Evolutionary conservation across 768 basidiomycete genomes (phyloP).

Genomic region (Boletus coccyginus): DNA sequence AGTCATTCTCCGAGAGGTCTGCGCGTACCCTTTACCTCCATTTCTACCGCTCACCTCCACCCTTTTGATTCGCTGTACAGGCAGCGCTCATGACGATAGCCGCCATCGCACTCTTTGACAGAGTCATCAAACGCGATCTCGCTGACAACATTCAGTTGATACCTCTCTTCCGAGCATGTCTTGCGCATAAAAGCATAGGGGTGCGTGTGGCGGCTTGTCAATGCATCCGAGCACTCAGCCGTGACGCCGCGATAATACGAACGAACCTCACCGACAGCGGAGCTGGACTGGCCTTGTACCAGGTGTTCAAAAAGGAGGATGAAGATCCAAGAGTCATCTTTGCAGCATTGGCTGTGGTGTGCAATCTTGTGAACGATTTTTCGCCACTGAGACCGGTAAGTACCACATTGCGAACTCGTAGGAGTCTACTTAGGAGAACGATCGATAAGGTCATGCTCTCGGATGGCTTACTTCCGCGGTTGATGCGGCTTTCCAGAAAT

Average conservation of each 20-base stretch:
- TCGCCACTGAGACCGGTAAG: slow-evolving; percentile 74
- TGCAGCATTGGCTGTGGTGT: slow-evolving; percentile 72
- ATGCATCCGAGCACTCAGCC: slow-evolving; percentile 73
- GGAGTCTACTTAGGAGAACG: neutral
- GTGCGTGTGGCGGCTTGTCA: slow-evolving; percentile 88
- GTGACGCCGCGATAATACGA: slow-evolving; percentile 75
- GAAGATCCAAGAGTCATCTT: slow-evolving; percentile 70
- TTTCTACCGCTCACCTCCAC: neutral
- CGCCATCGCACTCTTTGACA: slow-evolving; percentile 67
- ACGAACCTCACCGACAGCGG: slow-evolving; percentile 85
- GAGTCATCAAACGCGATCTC: slow-evolving; percentile 67
- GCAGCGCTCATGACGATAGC: slow-evolving; percentile 75
- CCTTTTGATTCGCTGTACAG: slow-evolving; percentile 33
- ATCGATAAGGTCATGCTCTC: slow-evolving; percentile 56
- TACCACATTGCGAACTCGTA: slow-evolving; percentile 6
- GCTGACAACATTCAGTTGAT: slow-evolving; percentile 58
- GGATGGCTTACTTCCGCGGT: slow-evolving; percentile 61
- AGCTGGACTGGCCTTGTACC: slow-evolving; percentile 68
- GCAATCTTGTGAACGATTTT: slow-evolving; percentile 85
- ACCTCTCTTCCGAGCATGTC: slow-evolving; percentile 49
- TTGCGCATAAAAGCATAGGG: slow-evolving; percentile 63
- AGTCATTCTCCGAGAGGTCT: slow-evolving; percentile 61
- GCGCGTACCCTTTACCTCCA: slow-evolving; percentile 4
- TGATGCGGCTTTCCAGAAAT: slow-evolving; percentile 55
- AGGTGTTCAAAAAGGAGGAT: slow-evolving; percentile 51